Evolutionary conservation across 176 grass and related monocot species (phyloP).

Genomic region (Chloris gayana): DNA sequence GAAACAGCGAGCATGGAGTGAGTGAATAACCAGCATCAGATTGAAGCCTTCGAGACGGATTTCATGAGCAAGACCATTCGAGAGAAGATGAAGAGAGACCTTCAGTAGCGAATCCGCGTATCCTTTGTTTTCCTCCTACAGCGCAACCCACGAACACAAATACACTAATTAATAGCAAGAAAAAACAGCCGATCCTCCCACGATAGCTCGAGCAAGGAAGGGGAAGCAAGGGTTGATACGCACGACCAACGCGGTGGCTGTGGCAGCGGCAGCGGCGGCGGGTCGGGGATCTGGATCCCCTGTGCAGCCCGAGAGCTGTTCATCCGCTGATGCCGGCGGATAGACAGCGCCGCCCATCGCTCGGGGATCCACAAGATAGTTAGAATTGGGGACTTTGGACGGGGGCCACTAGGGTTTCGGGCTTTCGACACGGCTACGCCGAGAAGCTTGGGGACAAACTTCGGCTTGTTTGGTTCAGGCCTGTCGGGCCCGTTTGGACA

Average conservation of each 20-base stretch:
- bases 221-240: not conserved
- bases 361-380: not conserved
- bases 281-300: not conserved
- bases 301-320: not conserved
- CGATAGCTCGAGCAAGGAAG: not conserved
- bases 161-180: not conserved
- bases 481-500: too few species aligned
- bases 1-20: not conserved
- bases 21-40: slow-evolving; percentile 2
- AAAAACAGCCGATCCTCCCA: not conserved
- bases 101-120: not conserved
- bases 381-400: not conserved
- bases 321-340: not conserved
- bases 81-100: not conserved
- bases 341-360: not conserved
- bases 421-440: not conserved
- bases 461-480: too few species aligned
- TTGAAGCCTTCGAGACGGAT: not conserved
- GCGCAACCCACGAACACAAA: not conserved
- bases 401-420: not conserved
- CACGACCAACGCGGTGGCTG: not conserved
- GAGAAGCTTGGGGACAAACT: too few species aligned
- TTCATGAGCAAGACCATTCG: slow-evolving; percentile 1
- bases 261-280: not conserved
- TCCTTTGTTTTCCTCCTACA: not conserved